Percentiles rank a stretch among this genome's conserved stretches.
These are phyloP conservation scores for Piper betle DNA, from an alignment of 164 flowering plant species.

Conservation along the genomic window DNA sequence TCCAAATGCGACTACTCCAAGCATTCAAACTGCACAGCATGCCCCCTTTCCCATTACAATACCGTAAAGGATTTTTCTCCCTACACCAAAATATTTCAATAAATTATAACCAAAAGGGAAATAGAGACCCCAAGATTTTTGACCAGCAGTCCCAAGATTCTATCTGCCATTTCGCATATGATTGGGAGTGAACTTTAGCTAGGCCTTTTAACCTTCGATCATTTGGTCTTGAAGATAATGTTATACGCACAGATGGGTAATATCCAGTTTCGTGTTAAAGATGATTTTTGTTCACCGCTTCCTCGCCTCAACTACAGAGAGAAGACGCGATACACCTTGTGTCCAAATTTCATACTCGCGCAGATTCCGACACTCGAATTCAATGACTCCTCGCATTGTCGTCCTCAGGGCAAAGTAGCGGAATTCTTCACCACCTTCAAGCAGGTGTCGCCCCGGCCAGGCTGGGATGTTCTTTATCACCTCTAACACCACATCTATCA, in stretches of 20 bases:
- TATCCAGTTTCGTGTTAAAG: not conserved
- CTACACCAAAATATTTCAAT: not conserved
- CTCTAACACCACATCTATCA: slow-evolving; percentile 67
- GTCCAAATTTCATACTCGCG: slow-evolving; percentile 91
- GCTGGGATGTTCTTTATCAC: slow-evolving; percentile 73
- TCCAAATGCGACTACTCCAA: not conserved
- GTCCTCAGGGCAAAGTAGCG: slow-evolving; percentile 81
- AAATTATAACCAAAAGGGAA: not conserved
- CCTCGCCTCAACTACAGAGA: slow-evolving; percentile 48
- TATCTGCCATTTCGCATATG: not conserved
- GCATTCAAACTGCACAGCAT: not conserved
- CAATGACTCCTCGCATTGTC: slow-evolving; percentile 54
- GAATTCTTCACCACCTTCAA: slow-evolving; percentile 65
- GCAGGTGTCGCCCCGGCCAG: slow-evolving; percentile 91
- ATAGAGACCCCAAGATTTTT: not conserved
- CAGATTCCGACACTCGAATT: slow-evolving; percentile 75
- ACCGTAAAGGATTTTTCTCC: not conserved
- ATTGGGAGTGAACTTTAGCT: not conserved
- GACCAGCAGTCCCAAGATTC: not conserved
- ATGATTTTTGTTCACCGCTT: slow-evolving; percentile 9
- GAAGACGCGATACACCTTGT: slow-evolving; percentile 76
- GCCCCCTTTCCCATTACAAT: not conserved
- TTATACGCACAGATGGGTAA: not conserved
- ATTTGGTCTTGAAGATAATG: not conserved
- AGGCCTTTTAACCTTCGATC: not conserved